Conservation (phyloP, 2,329 filamentous ascomycete genomes). For the Sclerotinia spermophila region DNA sequence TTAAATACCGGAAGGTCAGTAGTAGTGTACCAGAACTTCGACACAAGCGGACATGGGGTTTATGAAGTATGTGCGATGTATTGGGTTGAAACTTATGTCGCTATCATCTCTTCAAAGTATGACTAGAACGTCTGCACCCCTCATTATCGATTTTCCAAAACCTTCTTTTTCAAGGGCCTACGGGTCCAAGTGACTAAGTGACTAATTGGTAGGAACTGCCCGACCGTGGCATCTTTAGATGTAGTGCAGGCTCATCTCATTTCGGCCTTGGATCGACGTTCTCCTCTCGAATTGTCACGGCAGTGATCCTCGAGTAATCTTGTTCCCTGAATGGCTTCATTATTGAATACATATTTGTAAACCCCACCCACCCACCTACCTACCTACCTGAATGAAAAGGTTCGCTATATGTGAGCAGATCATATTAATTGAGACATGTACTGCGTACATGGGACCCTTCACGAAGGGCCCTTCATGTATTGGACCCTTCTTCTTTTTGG, state of each 20-base stretch:
- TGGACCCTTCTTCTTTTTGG: slow-evolving; percentile 2
- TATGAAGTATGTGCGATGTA: neutral
- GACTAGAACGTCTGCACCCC: slow-evolving; percentile 7
- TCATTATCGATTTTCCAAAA: slow-evolving; percentile 5
- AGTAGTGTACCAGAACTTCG: slow-evolving; percentile 8
- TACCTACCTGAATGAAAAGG: neutral
- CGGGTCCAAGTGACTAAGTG: neutral
- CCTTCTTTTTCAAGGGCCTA: slow-evolving; percentile 1
- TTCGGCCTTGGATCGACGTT: slow-evolving; percentile 9
- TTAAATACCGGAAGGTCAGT: neutral
- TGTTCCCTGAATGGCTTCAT: slow-evolving; percentile 14
- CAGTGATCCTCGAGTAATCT: slow-evolving; percentile 12
- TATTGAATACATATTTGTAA: slow-evolving; percentile 1
- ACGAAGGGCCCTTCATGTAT: neutral
- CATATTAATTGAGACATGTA: slow-evolving; percentile 11
- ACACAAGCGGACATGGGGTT: slow-evolving; percentile 8
- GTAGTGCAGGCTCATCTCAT: slow-evolving; percentile 1
- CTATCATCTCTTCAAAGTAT: slow-evolving; percentile 4
- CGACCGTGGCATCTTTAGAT: slow-evolving; percentile 2
- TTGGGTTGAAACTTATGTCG: slow-evolving; percentile 2
- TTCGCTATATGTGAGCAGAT: slow-evolving; percentile 2
- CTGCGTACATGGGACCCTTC: neutral
- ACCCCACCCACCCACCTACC: too few relatives aligned
- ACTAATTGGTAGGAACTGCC: slow-evolving; percentile 19
- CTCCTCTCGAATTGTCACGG: slow-evolving; percentile 15